Evolutionary conservation across 768 basidiomycete genomes (phyloP).

Genomic region (Amanita phalloides): DNA sequence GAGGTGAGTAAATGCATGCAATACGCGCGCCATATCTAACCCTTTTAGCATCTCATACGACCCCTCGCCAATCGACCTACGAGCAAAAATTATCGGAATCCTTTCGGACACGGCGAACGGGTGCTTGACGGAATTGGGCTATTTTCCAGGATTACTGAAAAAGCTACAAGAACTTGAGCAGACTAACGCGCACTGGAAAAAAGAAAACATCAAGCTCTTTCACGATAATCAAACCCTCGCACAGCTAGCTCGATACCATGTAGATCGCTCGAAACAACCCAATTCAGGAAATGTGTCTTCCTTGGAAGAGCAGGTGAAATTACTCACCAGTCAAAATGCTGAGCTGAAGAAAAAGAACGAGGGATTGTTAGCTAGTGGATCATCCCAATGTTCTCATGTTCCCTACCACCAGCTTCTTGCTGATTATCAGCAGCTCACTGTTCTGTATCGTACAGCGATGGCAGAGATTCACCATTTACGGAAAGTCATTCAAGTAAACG

Average conservation of each 20-base stretch:
- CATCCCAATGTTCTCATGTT: not conserved
- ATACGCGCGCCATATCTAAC: not conserved
- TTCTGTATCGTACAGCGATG: constrained; percentile 9
- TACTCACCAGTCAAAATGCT: constrained; percentile 12
- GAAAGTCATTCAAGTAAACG: not conserved
- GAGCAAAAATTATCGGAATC: constrained; percentile 30
- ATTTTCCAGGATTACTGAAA: constrained; percentile 29
- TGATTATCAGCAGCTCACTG: constrained; percentile 10
- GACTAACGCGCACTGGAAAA: constrained; percentile 19
- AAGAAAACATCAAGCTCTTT: constrained; percentile 27
- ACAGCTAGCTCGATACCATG: constrained; percentile 12
- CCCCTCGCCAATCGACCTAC: constrained; percentile 12
- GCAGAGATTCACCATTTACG: constrained; percentile 12
- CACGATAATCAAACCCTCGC: constrained; percentile 27
- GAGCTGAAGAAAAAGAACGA: constrained; percentile 11
- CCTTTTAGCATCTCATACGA: not conserved
- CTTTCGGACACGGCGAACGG: constrained; percentile 33
- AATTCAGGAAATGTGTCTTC: constrained; percentile 11
- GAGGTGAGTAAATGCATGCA: not conserved
- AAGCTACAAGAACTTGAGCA: constrained; percentile 24
- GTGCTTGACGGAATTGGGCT: constrained; percentile 36
- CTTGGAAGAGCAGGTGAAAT: constrained; percentile 14
- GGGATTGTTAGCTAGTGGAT: constrained; percentile 5
- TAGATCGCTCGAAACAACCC: constrained; percentile 9
- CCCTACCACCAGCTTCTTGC: constrained; percentile 12